Conservation (phyloP, 1,284 basidiomycete genomes). For the Fomitopsis schrenkii region DNA sequence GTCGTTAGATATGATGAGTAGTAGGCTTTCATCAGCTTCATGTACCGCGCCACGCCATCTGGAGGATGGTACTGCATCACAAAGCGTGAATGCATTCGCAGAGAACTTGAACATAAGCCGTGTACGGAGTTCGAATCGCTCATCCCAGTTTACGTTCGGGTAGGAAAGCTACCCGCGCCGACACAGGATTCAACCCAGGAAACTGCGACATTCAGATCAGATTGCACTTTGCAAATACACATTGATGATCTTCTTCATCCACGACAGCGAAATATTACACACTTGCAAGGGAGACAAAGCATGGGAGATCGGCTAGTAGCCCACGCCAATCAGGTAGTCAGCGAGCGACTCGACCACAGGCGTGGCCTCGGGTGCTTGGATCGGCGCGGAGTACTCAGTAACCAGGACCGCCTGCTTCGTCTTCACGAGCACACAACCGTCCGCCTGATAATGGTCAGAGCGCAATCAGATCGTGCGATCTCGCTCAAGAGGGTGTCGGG, state of each 20-base stretch:
- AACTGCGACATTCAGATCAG: not conserved
- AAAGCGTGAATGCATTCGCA: no score
- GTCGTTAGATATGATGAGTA: no score
- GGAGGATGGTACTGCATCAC: no score
- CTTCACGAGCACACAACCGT: conserved; percentile 82
- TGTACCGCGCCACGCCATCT: no score
- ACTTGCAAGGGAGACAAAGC: not conserved
- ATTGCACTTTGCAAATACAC: conserved; percentile 5
- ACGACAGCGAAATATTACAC: conserved; percentile 2
- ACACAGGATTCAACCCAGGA: not conserved
- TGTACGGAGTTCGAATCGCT: not conserved
- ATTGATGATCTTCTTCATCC: conserved; percentile 6
- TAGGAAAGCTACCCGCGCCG: not conserved
- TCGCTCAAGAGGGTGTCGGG: not conserved
- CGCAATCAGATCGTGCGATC: not conserved
- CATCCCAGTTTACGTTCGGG: not conserved
- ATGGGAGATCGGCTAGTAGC: conserved; percentile 36
- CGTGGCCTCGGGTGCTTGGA: conserved; percentile 72
- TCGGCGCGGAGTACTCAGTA: conserved; percentile 70
- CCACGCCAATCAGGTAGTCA: conserved; percentile 73
- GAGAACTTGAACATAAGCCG: no score
- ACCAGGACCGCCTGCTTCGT: conserved; percentile 89
- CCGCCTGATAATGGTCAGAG: conserved; percentile 43
- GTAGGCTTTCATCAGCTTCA: no score
- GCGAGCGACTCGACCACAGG: conserved; percentile 72